Evolutionary conservation across 352 stramenopile genomes (phyloP).

Genomic region (Phytophthora brassicae): DNA sequence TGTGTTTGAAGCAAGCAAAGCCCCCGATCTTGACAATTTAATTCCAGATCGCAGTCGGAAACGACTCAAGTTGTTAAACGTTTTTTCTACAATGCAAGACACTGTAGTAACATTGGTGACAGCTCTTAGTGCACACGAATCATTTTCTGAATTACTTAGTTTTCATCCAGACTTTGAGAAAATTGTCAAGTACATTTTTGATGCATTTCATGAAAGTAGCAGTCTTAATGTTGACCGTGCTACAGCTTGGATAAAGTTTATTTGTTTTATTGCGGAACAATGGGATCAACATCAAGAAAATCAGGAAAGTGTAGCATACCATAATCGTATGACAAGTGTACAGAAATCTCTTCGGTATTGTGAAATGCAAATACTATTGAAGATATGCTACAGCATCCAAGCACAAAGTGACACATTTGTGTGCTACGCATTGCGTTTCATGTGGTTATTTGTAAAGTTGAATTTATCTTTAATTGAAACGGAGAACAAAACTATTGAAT

Average conservation of each 20-base stretch:
- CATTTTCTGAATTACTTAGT: not conserved
- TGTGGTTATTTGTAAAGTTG: constrained; percentile 15
- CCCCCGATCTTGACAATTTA: not conserved
- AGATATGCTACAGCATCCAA: constrained; percentile 1
- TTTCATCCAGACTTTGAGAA: constrained; percentile 10
- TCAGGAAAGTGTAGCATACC: not conserved
- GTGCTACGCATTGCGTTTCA: constrained; percentile 8
- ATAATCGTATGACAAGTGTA: not conserved
- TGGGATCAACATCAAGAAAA: not conserved
- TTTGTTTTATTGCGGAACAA: constrained; percentile 21
- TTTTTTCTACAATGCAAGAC: not conserved
- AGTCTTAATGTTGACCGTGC: not conserved
- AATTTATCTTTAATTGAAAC: not conserved
- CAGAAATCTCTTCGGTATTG: not conserved
- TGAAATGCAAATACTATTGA: constrained; percentile 2
- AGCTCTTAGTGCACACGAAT: constrained; percentile 5
- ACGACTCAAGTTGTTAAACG: constrained; percentile 4
- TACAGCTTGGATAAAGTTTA: constrained; percentile 8
- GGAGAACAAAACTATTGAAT: not conserved
- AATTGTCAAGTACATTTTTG: constrained; percentile 11
- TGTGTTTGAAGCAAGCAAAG: constrained; percentile 6
- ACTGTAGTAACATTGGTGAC: not conserved
- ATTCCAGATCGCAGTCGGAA: not conserved
- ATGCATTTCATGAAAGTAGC: not conserved
- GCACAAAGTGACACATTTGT: not conserved